phyloP scores from a whole-genome alignment of 805 yeast genomes.

The Saccharomycopsis sp. region DNA sequence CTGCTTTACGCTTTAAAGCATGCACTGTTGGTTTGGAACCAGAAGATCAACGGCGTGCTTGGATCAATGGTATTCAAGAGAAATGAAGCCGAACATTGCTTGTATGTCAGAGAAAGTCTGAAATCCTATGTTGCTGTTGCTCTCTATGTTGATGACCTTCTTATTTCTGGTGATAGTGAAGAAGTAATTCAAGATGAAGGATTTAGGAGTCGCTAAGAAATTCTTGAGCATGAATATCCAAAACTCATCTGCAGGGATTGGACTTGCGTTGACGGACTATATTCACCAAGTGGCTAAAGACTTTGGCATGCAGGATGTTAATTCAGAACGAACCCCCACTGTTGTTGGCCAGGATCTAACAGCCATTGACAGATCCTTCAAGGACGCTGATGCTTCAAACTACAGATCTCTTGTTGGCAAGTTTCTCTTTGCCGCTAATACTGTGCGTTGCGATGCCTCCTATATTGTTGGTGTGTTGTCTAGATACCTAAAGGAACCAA shows the following conservation, averaged over 20 bases:
- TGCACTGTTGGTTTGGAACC: constrained; percentile 5
- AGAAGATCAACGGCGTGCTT: constrained; percentile 9
- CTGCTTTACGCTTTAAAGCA: constrained; percentile 14
- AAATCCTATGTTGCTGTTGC: constrained; percentile 12
- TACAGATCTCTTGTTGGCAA: background rate
- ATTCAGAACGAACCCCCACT: background rate
- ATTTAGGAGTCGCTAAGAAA: constrained; percentile 13
- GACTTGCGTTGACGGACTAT: background rate
- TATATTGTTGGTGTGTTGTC: background rate
- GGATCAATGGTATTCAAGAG: constrained; percentile 2
- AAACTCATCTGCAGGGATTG: background rate
- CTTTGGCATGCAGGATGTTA: background rate
- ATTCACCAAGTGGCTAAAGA: background rate
- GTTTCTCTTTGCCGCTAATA: background rate
- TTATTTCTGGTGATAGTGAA: constrained; percentile 13
- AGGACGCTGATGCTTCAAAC: background rate
- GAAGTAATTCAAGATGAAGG: constrained; percentile 17
- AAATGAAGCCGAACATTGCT: constrained; percentile 7
- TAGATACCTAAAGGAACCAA: no score
- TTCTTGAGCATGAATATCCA: constrained; percentile 11
- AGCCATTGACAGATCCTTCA: background rate
- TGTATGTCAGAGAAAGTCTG: background rate
- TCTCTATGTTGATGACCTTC: constrained; percentile 20
- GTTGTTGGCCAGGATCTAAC: background rate
- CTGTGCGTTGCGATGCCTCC: background rate